Conservation (phyloP, 306 rosid genomes). For the Malus sieversii region DNA sequence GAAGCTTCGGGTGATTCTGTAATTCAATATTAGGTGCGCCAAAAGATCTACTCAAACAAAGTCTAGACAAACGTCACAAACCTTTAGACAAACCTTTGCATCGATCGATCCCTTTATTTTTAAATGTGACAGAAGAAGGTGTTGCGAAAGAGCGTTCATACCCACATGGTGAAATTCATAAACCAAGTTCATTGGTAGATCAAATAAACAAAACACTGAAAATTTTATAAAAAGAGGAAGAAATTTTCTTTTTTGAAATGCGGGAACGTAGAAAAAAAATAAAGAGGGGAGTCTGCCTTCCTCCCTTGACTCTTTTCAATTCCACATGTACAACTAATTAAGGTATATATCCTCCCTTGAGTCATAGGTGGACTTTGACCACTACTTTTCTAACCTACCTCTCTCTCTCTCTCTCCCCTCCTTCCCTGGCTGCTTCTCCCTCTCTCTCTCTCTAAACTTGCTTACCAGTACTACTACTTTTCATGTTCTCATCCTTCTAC, state of each 20-base stretch:
- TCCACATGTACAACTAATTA: background rate
- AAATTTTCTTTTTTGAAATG: background rate
- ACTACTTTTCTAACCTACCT: slow-evolving; percentile 51
- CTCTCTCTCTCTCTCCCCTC: background rate
- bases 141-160: background rate
- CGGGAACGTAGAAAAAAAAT: background rate
- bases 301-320: slow-evolving; percentile 51
- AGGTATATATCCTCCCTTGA: background rate
- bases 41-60: background rate
- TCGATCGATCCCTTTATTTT: background rate
- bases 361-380: slow-evolving; percentile 59
- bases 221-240: background rate
- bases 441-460: slow-evolving; percentile 1
- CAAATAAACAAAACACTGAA: background rate
- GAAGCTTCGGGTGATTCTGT: background rate
- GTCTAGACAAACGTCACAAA: background rate
- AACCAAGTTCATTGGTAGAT: background rate
- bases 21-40: background rate
- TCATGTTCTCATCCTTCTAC: slow-evolving; percentile 24
- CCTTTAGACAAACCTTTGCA: background rate
- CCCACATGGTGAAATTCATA: background rate
- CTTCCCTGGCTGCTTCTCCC: slow-evolving; percentile 17
- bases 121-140: background rate
- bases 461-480: slow-evolving; percentile 28
- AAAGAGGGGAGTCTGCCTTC: slow-evolving; percentile 46